These are phyloP conservation scores for Trichothecium roseum DNA, from an alignment of 2,329 filamentous ascomycete species.

Conservation along the genomic window DNA sequence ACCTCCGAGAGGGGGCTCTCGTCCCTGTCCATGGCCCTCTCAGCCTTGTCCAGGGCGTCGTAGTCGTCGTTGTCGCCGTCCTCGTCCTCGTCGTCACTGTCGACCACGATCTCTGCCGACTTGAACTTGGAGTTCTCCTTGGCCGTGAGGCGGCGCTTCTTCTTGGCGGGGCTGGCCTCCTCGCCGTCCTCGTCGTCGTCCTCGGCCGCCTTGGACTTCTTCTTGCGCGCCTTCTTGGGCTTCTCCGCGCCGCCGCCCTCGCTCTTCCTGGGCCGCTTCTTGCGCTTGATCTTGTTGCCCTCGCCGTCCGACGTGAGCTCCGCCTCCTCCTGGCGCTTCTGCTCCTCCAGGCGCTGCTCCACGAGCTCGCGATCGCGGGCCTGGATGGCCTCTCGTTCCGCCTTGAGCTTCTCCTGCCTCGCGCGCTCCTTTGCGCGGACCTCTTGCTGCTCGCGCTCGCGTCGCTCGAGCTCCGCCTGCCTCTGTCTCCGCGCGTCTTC, in stretches of 20 bases:
- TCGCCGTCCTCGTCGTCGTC: conserved; percentile 33
- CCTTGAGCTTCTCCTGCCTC: conserved; percentile 69
- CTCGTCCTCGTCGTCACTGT: conserved; percentile 58
- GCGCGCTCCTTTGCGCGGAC: conserved; percentile 61
- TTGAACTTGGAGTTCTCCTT: conserved; percentile 60
- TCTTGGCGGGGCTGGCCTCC: conserved; percentile 40
- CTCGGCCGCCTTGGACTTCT: conserved; percentile 41
- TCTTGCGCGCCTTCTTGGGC: conserved; percentile 38
- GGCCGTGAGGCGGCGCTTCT: conserved; percentile 46
- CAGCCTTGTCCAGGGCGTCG: conserved; percentile 34
- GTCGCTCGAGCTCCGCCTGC: conserved; percentile 66
- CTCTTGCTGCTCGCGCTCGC: conserved; percentile 65
- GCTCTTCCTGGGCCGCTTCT: conserved; percentile 45
- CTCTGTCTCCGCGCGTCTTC: conserved; percentile 69
- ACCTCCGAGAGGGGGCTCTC: conserved; percentile 24
- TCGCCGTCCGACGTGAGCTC: conserved; percentile 76
- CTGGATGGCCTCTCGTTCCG: conserved; percentile 72
- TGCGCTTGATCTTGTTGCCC: conserved; percentile 70
- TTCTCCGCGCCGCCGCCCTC: conserved; percentile 24
- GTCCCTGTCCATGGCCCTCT: conserved; percentile 27
- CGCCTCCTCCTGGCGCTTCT: conserved; percentile 36
- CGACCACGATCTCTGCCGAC: conserved; percentile 72
- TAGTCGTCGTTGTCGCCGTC: conserved; percentile 23
- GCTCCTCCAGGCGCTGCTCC: conserved; percentile 46
- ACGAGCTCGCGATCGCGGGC: conserved; percentile 66